Percentiles rank a stretch among this genome's conserved stretches.
Evolutionary conservation across 345 rosid genomes (phyloP).

Genomic region (Eucalyptus sideroxylon): DNA sequence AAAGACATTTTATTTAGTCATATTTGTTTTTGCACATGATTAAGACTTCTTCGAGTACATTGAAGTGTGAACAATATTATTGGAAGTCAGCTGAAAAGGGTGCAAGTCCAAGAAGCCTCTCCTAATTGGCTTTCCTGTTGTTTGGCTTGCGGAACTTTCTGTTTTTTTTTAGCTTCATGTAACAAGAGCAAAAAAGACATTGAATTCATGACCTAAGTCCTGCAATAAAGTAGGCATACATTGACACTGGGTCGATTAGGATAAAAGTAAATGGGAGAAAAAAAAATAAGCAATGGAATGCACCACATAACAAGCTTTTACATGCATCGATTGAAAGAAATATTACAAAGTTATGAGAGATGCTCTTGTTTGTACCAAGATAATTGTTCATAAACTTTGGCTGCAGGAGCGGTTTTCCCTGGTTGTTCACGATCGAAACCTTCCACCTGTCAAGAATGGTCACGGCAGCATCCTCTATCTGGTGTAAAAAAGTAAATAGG

Average conservation of each 20-base stretch:
- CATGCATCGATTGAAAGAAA: not conserved
- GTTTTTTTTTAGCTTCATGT: not conserved
- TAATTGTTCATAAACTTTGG: conserved; percentile 86
- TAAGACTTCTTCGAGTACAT: not conserved
- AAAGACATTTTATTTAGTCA: not conserved
- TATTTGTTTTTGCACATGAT: not conserved
- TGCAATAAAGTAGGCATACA: not conserved
- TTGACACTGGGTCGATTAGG: not conserved
- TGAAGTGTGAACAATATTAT: not conserved
- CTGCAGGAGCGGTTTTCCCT: conserved; percentile 47
- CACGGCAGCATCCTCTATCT: conserved; percentile 78
- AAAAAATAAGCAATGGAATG: not conserved
- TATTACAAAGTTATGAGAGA: not conserved
- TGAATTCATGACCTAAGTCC: not conserved
- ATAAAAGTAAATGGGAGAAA: not conserved
- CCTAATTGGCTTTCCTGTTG: not conserved
- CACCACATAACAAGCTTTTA: not conserved
- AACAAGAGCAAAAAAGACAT: not conserved
- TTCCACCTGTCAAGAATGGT: conserved; percentile 93
- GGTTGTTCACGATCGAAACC: conserved; percentile 45
- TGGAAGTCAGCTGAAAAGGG: not conserved
- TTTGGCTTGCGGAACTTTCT: not conserved
- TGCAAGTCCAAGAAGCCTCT: not conserved
- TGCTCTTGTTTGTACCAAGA: conserved; percentile 36
- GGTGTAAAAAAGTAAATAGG: conserved; percentile 49